Base-by-base conservation (phyloP, 1,139 yeast species). In the Hanseniaspora uvarum region DNA sequence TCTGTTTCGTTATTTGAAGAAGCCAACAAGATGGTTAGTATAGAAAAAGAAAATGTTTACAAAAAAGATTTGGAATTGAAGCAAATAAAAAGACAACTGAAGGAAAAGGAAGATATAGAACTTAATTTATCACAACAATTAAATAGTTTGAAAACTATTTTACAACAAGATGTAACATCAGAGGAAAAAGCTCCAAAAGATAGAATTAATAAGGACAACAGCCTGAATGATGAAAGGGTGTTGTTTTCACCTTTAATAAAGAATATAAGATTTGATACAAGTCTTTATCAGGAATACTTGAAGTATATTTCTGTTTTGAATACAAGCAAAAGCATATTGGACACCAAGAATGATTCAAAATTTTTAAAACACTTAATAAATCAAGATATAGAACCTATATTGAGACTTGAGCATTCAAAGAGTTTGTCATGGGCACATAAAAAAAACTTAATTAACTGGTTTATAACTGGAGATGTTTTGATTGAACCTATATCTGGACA, bases 401-500 rank as follows among this genome's bases (percentile, higher is more conserved):
- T 83, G 44, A 72, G 79, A 54, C 66, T 83, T 19, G 87, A 81
- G 56, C 64, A 68, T 48, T 80, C 87, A 0, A 80, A 83, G 2
- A 81, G 81, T 11, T 66, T 81, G 54, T 74, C 81, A 36, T 79
- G 82, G 80, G 69, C 80, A 52, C 75, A 74, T 40, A 72, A 78
- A 58, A 74, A 81, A 60, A 73, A 79, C 44, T 75, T 86, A 58
- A 73, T 88, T 76, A 69, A 73, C 53, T 76, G 82, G 36, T 74
- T 89, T 59, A 75, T 84, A 41, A 96, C 88, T 53, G 95, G 95
- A 5, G 76, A 83, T 47, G 88, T 86, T 7, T 75, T 81, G 14
- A 81, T 92, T 41, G 96, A 88, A 67, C 97, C 98, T 0, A 77
- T 89, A 14, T 81, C 88, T 55, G 94, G 92, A 0, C 76, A 84